Evolutionary conservation across 2,329 filamentous ascomycete species (phyloP), one percentile per base, ranked within the genome.

Genomic region (Trichophyton benhamiae): DNA sequence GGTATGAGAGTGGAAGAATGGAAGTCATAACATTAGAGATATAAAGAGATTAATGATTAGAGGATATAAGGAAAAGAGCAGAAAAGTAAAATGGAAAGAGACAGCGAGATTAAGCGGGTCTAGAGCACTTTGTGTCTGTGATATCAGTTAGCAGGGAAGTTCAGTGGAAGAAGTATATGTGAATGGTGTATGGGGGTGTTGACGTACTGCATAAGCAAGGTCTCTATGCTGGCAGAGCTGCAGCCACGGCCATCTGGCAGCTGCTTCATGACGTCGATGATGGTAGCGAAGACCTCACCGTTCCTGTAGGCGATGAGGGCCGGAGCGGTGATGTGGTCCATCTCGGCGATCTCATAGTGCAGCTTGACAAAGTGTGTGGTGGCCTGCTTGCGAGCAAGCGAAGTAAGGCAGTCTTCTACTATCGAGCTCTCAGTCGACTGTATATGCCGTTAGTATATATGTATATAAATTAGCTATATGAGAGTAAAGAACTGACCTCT

Each of bases 271-370:
- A 97, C 81, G 60, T 92, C 91, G 0, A 94, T 89, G 59, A 97
- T 79, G 68, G 91, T 95, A 65, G 89, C 89, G 68, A 97, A 91
- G 66, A 96, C 85, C 66, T 97, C 91, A 60, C 91, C 91, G 68
- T 87, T 89, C 62, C 86, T 86, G 78, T 99, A 99, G 9, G 89
- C 92, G 57, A 97, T 79, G 42, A 97, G 79, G 3, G 94, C 90
- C 0, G 94, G 94, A 1, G 96, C 88, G 53, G 87, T 87, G 36
- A 91, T 88, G 62, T 88, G 84, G 72, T 96, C 90, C 79, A 97
- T 96, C 72, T 97, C 91, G 42, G 96, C 95, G 62, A 96, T 91
- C 64, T 88, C 86, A 72, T 90, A 89, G 74, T 95, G 87, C 57
- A 97, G 83, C 76, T 92, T 95, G 76, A 97, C 83, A 71, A 99